A percentile compares a stretch with the other conserved stretches of the same genome.
phyloP scores from a whole-genome alignment of 257 asterid genomes.

The Nicotiana tabacum region DNA sequence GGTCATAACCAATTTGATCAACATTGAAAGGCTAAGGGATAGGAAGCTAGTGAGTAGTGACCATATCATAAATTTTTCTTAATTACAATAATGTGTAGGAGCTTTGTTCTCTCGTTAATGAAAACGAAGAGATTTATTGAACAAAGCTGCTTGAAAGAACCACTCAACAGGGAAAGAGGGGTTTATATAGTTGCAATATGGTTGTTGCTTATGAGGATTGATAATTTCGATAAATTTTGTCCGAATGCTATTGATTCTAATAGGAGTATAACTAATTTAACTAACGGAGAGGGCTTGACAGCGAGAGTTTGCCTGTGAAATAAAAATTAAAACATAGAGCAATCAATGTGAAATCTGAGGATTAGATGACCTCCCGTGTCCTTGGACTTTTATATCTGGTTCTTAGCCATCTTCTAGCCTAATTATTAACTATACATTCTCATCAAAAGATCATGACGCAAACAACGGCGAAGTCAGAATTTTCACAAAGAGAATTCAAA shows the following conservation, averaged over 20 bases:
- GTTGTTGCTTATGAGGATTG: not conserved
- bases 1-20: constrained; percentile 7
- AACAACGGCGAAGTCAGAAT: not conserved
- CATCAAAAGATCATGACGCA: not conserved
- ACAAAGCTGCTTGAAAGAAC: constrained; percentile 56
- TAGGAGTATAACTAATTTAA: not conserved
- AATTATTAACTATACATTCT: not conserved
- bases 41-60: constrained; percentile 25
- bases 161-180: constrained; percentile 29
- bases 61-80: constrained; percentile 26
- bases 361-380: not conserved
- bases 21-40: constrained; percentile 25
- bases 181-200: constrained; percentile 17
- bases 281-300: not conserved
- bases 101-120: not conserved
- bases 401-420: not conserved
- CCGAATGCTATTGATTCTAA: constrained; percentile 2
- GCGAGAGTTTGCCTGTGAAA: constrained; percentile 5
- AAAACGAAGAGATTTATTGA: constrained; percentile 7
- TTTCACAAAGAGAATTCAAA: no score
- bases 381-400: not conserved
- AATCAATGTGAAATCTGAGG: not conserved
- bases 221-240: not conserved
- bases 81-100: not conserved
- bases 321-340: not conserved